Base-by-base conservation (phyloP, 495 filamentous ascomycete species). In the Penicillium antarcticum region DNA sequence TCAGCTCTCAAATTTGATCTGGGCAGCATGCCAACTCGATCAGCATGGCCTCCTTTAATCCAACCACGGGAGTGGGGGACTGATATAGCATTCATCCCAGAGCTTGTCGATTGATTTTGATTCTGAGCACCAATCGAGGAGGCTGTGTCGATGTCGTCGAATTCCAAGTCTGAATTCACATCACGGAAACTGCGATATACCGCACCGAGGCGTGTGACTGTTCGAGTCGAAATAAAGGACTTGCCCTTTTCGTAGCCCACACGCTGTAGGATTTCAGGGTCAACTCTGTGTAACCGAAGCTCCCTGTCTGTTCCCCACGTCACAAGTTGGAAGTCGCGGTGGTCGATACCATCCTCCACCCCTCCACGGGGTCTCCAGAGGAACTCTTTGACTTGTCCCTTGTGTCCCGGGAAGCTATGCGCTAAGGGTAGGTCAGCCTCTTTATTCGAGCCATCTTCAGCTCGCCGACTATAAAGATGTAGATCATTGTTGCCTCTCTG, bases 291-390 rank as follows among this genome's bases (percentile, higher is more conserved):
- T 35, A 97, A 75, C 14, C 87, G 84, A 43, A 97, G 78, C 56
- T 89, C 77, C 51, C 86, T 85, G 62, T 97, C 92, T 38, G 86
- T 85, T 17, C 91, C 89, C 92, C 92, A 97, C 3, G 91, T 90
- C 5, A 97, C 88, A 17, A 97, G 71, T 67, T 97, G 92, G 53
- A 96, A 96, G 36, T 96, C 92, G 43, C 92, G 82, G 52, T 92
- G 76, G 52, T 97, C 92, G n/a, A 85, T 68, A n/a, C 77, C 79
- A 46, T 90, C 81, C 5, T 83, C 75, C n/a, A 84, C 75, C 5
- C 66, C 70, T 13, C 92, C 92, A 45, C 92, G 84, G 29, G 81
- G 81, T 61, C 92, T 79, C 92, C 92, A 97, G 8, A 97, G 72
- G 51, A 97, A 96, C 49, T 97, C 92, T 57, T 96, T 96, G 19